phyloP scores from a whole-genome alignment of 257 asterid species.

The Solanum sejunctum region DNA sequence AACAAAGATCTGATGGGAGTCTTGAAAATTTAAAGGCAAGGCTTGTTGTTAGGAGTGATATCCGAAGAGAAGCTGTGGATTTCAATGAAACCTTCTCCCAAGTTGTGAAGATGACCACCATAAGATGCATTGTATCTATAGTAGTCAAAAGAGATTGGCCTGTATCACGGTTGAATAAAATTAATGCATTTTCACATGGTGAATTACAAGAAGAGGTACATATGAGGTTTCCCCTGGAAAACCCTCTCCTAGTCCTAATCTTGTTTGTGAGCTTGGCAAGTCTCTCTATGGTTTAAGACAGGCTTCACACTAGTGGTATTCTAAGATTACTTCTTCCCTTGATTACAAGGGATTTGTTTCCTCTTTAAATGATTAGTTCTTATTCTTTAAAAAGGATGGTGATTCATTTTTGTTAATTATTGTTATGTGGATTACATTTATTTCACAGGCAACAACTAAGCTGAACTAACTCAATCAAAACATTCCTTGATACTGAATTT shows the following conservation, averaged over 20 bases:
- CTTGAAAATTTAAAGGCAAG: not conserved
- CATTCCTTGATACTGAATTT: not conserved
- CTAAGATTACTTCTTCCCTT: not conserved
- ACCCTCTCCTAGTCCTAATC: not conserved
- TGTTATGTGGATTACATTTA: not conserved
- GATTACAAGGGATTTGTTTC: not conserved
- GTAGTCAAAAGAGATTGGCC: not conserved
- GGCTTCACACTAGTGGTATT: not conserved
- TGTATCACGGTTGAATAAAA: not conserved
- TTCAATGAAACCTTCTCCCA: not conserved
- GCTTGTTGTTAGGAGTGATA: not conserved
- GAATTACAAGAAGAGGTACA: not conserved
- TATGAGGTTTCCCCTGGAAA: not conserved
- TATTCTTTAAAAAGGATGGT: not conserved
- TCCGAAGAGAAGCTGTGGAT: not conserved
- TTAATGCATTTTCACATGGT: not conserved
- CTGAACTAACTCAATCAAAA: not conserved
- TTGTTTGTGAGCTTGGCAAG: not conserved
- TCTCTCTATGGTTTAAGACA: not conserved
- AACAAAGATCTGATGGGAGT: not conserved
- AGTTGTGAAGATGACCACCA: not conserved
- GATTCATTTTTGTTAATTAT: not conserved
- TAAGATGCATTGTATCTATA: not conserved
- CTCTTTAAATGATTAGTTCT: not conserved
- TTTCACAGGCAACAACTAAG: not conserved